Base-by-base conservation (phyloP, 2,329 filamentous ascomycete genomes). In the Verticillium dahliae region DNA sequence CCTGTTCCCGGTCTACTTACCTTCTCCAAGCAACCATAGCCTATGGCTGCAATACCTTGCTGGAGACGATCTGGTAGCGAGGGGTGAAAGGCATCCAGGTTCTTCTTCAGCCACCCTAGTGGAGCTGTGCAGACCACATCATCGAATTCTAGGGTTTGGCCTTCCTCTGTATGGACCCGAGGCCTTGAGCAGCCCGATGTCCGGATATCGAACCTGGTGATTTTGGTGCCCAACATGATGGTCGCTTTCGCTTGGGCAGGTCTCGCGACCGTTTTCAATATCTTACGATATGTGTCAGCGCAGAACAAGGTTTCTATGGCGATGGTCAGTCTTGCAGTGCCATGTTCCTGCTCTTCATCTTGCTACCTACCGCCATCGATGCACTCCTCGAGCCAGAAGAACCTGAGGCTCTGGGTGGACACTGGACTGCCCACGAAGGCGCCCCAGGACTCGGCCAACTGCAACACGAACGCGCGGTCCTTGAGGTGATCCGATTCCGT, bases 321-420 rank as follows among this genome's bases (percentile, higher is more conserved):
- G 9, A 4, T 27, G 38, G 66, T 61, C 61, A 60, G 61, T 65
- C 62, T 11, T 52, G n/a, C 45, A 27, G 11, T 10, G 11, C 9
- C 45, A 22, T 52, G 3, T 27, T 22, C 9, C 9, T 64, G 50
- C 13, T 35, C 22, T 22, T 22, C 10, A n/a, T 15, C 18, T 2
- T 31, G 22, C 15, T 45, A 68, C 77, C 67, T 70, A 85, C 85
- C 83, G 56, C 89, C 89, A 69, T 91, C 89, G 59, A 92, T 87
- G 66, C 88, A 90, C 72, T 92, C 88, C 70, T 92, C 90, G 5
- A 92, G 71, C 88, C 89, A 91, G 71, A 91, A 90, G 75, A 86
- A 92, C 75, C 87, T 90, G 37, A 92, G 76, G 67, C 88, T 91
- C 71, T 92, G 90, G 33, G 70, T 81, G 59, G 79, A 75, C 9